Conservation (phyloP, 805 yeast species). For the Allodekkera sacchari region DNA sequence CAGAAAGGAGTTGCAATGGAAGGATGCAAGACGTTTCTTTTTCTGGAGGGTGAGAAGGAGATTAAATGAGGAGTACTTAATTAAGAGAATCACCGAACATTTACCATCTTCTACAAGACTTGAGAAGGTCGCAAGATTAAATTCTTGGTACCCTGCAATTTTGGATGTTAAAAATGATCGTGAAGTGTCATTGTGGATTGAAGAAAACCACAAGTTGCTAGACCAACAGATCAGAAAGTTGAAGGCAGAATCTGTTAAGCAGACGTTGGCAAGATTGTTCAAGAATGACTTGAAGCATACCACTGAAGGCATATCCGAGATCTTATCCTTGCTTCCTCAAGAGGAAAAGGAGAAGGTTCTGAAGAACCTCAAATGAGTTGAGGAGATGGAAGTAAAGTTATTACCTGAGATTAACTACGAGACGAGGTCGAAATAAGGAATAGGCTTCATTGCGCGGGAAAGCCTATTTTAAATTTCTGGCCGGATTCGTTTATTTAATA, state of each 20-base stretch:
- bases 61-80: slow-evolving; percentile 82
- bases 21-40: slow-evolving; percentile 85
- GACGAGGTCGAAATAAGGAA: no score
- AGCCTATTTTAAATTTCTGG: background rate
- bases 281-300: slow-evolving; percentile 46
- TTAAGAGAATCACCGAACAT: slow-evolving; percentile 62
- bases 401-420: no score
- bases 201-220: slow-evolving; percentile 59
- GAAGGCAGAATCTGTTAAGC: slow-evolving; percentile 59
- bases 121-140: slow-evolving; percentile 79
- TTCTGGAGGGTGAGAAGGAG: slow-evolving; percentile 99
- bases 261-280: slow-evolving; percentile 51
- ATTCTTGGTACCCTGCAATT: slow-evolving; percentile 74
- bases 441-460: background rate
- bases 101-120: slow-evolving; percentile 55
- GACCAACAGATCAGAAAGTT: slow-evolving; percentile 54
- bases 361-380: slow-evolving; percentile 18
- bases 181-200: slow-evolving; percentile 79
- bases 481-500: slow-evolving; percentile 10
- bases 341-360: slow-evolving; percentile 44
- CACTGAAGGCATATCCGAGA: slow-evolving; percentile 47
- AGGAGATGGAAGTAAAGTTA: no score
- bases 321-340: slow-evolving; percentile 40
- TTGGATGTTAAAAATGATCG: slow-evolving; percentile 65
- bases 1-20: slow-evolving; percentile 79